phyloP scores from a whole-genome alignment of 257 asterid genomes.

The Scutellaria baicalensis region DNA sequence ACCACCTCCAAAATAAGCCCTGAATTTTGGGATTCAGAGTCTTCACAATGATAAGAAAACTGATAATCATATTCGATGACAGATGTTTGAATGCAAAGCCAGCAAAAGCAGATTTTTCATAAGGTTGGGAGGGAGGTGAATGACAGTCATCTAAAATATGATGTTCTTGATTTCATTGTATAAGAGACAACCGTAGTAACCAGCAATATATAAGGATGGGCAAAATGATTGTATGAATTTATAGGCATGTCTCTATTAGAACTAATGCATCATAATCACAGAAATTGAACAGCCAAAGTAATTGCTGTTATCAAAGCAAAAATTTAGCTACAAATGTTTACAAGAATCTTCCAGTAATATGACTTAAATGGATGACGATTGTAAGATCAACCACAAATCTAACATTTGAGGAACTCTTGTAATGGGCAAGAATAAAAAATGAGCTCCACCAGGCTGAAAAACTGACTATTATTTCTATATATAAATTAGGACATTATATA shows the following conservation, averaged over 20 bases:
- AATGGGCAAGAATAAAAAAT: not conserved
- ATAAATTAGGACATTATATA: not conserved
- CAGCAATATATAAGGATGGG: not conserved
- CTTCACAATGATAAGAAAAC: not conserved
- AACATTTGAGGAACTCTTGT: not conserved
- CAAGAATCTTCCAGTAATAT: not conserved
- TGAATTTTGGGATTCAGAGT: slow-evolving; percentile 7
- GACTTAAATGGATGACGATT: not conserved
- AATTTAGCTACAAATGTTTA: not conserved
- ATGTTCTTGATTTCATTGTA: not conserved
- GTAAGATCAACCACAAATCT: not conserved
- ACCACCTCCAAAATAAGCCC: slow-evolving; percentile 25
- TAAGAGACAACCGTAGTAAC: not conserved
- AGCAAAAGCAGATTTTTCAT: not conserved
- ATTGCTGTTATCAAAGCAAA: not conserved
- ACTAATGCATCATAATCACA: not conserved
- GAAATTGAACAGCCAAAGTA: not conserved
- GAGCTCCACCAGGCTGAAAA: not conserved
- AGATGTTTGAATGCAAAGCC: not conserved
- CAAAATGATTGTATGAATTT: not conserved
- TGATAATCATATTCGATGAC: not conserved
- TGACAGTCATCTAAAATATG: not conserved
- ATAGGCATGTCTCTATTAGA: not conserved
- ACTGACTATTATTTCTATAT: not conserved
- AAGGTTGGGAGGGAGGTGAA: not conserved